A percentile compares a stretch with the other conserved stretches of the same genome.
phyloP scores from a whole-genome alignment of 495 filamentous ascomycete species.

The Aspergillus egyptiacus region DNA sequence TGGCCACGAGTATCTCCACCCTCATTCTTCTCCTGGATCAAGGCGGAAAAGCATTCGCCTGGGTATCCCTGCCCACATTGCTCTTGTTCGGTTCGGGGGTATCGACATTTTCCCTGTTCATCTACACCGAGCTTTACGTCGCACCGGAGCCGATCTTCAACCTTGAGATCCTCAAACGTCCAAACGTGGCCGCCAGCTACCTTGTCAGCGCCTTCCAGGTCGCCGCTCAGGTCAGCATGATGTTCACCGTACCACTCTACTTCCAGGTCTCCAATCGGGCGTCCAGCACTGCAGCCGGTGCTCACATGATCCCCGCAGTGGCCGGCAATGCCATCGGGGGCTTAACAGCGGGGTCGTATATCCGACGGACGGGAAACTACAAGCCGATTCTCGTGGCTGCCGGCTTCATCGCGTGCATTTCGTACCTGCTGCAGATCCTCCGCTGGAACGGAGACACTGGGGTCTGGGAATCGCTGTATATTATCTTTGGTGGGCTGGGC shows the following conservation, averaged over 20 bases:
- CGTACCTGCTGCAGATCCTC: slow-evolving; percentile 52
- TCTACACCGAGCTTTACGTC: slow-evolving; percentile 45
- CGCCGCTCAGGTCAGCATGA: slow-evolving; percentile 51
- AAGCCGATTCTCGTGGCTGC: slow-evolving; percentile 49
- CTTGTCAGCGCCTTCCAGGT: slow-evolving; percentile 47
- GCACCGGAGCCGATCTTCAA: slow-evolving; percentile 58
- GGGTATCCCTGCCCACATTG: slow-evolving; percentile 41
- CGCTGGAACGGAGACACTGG: slow-evolving; percentile 59
- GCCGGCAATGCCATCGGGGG: slow-evolving; percentile 61
- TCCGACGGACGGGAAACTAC: slow-evolving; percentile 54
- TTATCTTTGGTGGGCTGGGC: slow-evolving; percentile 53
- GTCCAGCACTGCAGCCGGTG: slow-evolving; percentile 52
- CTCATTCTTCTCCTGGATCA: slow-evolving; percentile 54
- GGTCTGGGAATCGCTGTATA: slow-evolving; percentile 56
- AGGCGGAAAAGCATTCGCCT: slow-evolving; percentile 52
- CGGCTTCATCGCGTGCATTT: slow-evolving; percentile 40
- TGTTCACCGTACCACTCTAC: slow-evolving; percentile 55
- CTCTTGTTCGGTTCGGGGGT: slow-evolving; percentile 16
- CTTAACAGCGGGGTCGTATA: slow-evolving; percentile 51
- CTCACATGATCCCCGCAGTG: slow-evolving; percentile 59
- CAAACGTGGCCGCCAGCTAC: slow-evolving; percentile 52
- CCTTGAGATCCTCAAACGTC: slow-evolving; percentile 48
- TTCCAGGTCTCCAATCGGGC: slow-evolving; percentile 57
- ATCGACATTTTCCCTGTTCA: slow-evolving; percentile 40
- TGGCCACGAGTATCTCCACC: slow-evolving; percentile 43